These are phyloP conservation scores for Chytriomyces confervae DNA, from an alignment of 192 early-diverging fungal species.

Conservation along the genomic window DNA sequence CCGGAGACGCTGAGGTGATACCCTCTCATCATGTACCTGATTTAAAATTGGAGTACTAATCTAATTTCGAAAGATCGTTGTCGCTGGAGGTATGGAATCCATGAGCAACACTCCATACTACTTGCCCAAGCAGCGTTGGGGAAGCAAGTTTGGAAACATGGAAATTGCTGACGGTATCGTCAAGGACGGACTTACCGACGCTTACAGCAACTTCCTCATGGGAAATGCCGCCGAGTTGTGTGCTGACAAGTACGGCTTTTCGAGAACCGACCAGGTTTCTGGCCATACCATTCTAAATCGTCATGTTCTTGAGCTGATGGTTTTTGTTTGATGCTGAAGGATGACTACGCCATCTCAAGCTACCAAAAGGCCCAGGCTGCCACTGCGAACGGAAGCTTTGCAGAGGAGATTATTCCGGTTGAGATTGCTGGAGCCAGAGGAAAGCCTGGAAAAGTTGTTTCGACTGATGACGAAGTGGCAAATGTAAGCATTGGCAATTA, in stretches of 20 bases:
- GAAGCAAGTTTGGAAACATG: constrained; percentile 81
- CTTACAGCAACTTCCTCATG: constrained; percentile 58
- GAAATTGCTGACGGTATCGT: constrained; percentile 74
- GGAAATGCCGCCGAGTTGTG: constrained; percentile 67
- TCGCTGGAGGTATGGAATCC: constrained; percentile 96
- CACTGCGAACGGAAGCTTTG: constrained; percentile 80
- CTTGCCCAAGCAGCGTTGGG: constrained; percentile 57
- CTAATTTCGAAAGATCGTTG: constrained; percentile 34
- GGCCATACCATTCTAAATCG: constrained; percentile 42
- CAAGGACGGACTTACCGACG: constrained; percentile 67
- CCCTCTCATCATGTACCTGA: constrained; percentile 75
- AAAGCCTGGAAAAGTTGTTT: constrained; percentile 78
- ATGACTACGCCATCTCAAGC: constrained; percentile 82
- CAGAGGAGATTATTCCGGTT: constrained; percentile 84
- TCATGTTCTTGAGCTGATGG: background rate
- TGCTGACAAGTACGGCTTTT: constrained; percentile 76
- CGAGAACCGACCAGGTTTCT: constrained; percentile 81
- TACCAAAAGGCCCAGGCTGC: constrained; percentile 90
- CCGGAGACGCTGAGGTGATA: constrained; percentile 54
- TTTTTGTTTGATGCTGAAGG: constrained; percentile 54
- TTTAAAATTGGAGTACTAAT: background rate
- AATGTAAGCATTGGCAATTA: constrained; percentile 62
- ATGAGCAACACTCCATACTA: constrained; percentile 94
- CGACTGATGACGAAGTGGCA: constrained; percentile 86
- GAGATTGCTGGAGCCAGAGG: constrained; percentile 78